Evolutionary conservation across 192 early-diverging fungal genomes (phyloP).

Genomic region (Umbelopsis isabellina): DNA sequence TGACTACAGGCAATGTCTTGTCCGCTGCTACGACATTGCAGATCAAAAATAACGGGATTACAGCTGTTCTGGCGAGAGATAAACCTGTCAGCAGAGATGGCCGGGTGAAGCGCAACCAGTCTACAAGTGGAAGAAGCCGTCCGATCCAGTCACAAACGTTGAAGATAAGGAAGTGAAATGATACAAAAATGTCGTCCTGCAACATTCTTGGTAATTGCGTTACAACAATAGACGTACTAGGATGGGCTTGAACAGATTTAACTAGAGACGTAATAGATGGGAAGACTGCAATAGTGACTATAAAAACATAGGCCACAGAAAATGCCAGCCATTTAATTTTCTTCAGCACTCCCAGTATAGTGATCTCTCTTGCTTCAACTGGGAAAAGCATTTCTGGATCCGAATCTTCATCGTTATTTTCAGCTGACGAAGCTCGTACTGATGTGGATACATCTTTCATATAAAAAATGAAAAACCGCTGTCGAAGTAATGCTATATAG

Average conservation of each 20-base stretch:
- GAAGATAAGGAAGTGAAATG: slow-evolving; percentile 74
- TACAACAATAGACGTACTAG: not conserved
- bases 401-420: slow-evolving; percentile 5
- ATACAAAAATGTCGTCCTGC: slow-evolving; percentile 64
- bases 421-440: not conserved
- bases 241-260: slow-evolving; percentile 44
- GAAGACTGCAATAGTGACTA: slow-evolving; percentile 71
- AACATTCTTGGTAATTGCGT: slow-evolving; percentile 33
- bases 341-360: slow-evolving; percentile 21
- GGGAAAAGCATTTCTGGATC: slow-evolving; percentile 7
- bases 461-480: slow-evolving; percentile 46
- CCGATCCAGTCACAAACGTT: slow-evolving; percentile 79
- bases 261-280: slow-evolving; percentile 76
- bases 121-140: slow-evolving; percentile 50
- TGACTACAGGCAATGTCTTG: slow-evolving; percentile 42
- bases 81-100: slow-evolving; percentile 44
- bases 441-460: slow-evolving; percentile 24
- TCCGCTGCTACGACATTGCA: slow-evolving; percentile 63
- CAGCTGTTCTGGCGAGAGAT: slow-evolving; percentile 54
- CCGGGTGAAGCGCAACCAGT: slow-evolving; percentile 53
- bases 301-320: slow-evolving; percentile 61
- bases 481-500: slow-evolving; percentile 39
- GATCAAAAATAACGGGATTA: slow-evolving; percentile 71
- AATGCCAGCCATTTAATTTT: slow-evolving; percentile 43
- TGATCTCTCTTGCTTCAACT: not conserved